A percentile compares a stretch with the other conserved stretches of the same genome.
Conservation (phyloP, 2,329 filamentous ascomycete species). For the Claviceps pusilla region DNA sequence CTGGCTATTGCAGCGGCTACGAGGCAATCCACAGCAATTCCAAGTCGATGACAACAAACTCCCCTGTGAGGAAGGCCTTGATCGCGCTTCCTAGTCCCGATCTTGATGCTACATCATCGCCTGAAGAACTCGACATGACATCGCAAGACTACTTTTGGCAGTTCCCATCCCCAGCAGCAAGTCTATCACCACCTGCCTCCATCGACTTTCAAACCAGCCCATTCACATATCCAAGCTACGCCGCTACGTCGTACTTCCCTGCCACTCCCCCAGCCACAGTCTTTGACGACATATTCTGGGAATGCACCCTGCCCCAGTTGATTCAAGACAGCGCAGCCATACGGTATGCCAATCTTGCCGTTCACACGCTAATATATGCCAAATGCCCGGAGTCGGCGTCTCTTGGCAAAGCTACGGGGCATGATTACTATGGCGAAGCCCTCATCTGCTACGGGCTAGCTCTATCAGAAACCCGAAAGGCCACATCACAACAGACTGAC, state of each 20-base stretch:
- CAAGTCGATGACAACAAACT: neutral
- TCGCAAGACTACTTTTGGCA: constrained; percentile 2
- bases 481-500: constrained; percentile 7
- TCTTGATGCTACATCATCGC: constrained; percentile 3
- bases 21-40: constrained; percentile 1
- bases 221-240: neutral
- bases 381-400: constrained; percentile 8
- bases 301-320: constrained; percentile 19
- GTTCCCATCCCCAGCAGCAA: neutral
- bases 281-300: constrained; percentile 23
- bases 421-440: constrained; percentile 17
- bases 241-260: neutral
- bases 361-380: constrained; percentile 19
- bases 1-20: constrained; percentile 20
- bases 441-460: constrained; percentile 20
- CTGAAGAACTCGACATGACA: constrained; percentile 3
- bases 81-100: constrained; percentile 2
- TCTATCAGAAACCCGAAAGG: constrained; percentile 14
- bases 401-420: constrained; percentile 3
- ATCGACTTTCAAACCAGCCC: constrained; percentile 3
- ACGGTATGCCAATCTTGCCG: constrained; percentile 22
- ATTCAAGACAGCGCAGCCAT: constrained; percentile 19
- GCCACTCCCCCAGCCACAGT: constrained; percentile 5
- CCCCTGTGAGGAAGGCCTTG: neutral
- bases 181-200: constrained; percentile 2